A percentile compares a stretch with the other conserved stretches of the same genome.
Conservation (phyloP, 1,284 basidiomycete genomes). For the Erythrobasidium hasegawianum region DNA sequence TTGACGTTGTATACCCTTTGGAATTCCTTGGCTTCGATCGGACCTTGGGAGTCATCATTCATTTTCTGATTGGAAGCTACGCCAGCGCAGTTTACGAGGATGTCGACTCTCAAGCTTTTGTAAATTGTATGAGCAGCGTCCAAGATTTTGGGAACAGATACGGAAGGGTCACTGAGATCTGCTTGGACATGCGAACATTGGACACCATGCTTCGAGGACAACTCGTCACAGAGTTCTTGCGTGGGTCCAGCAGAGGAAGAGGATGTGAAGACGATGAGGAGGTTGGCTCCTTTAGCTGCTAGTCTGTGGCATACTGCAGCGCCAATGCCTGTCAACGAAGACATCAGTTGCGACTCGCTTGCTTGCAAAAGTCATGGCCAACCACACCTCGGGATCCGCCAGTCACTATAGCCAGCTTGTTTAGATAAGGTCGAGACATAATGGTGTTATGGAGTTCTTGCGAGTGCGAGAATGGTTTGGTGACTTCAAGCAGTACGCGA, state of each 20-base stretch:
- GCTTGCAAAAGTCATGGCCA: neutral
- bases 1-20: conserved; percentile 29
- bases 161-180: conserved; percentile 3
- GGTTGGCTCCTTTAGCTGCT: conserved; percentile 23
- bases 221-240: conserved; percentile 6
- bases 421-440: conserved; percentile 14
- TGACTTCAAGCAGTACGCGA: no score
- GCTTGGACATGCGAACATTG: conserved; percentile 12
- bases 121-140: neutral
- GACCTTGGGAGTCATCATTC: conserved; percentile 7
- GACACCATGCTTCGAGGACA: conserved; percentile 4
- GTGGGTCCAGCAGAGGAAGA: conserved; percentile 11
- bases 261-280: conserved; percentile 28
- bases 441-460: no score
- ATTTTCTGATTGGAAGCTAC: conserved; percentile 22
- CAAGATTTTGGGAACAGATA: conserved; percentile 1
- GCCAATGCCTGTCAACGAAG: conserved; percentile 8
- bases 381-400: conserved; percentile 25
- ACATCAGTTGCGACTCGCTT: neutral
- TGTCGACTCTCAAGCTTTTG: conserved; percentile 7
- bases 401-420: conserved; percentile 25
- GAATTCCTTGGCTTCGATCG: conserved; percentile 21
- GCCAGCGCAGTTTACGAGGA: conserved; percentile 23
- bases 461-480: no score
- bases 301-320: conserved; percentile 24